phyloP scores from a whole-genome alignment of 495 filamentous ascomycete species.

The Xylaria castorea region DNA sequence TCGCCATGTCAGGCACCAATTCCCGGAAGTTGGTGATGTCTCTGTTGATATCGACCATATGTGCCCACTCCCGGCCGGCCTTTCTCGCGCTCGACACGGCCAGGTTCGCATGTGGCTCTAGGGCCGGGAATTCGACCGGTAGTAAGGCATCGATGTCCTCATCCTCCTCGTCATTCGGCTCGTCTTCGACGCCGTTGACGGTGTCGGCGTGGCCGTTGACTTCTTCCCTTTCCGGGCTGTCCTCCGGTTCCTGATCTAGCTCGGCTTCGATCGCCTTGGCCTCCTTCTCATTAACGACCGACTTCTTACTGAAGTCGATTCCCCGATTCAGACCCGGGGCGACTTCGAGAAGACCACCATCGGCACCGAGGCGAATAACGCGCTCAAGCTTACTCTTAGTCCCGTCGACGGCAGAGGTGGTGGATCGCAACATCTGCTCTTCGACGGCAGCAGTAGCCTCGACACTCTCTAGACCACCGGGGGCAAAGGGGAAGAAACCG shows the following conservation, averaged over 20 bases:
- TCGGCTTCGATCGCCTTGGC: slow-evolving; percentile 77
- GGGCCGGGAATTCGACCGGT: slow-evolving; percentile 89
- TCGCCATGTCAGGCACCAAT: slow-evolving; percentile 93
- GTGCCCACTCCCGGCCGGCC: slow-evolving; percentile 89
- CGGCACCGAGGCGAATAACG: slow-evolving; percentile 78
- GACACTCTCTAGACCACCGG: slow-evolving; percentile 89
- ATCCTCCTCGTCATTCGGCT: slow-evolving; percentile 57
- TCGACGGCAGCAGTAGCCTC: slow-evolving; percentile 79
- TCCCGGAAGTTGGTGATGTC: slow-evolving; percentile 91
- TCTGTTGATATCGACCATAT: slow-evolving; percentile 93
- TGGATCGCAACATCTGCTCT: slow-evolving; percentile 59
- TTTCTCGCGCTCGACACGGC: slow-evolving; percentile 72
- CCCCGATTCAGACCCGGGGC: slow-evolving; percentile 86
- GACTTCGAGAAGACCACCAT: slow-evolving; percentile 79
- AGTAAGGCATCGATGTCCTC: slow-evolving; percentile 92
- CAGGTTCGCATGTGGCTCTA: slow-evolving; percentile 84
- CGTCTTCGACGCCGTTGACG: slow-evolving; percentile 44
- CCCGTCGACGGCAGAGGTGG: slow-evolving; percentile 40
- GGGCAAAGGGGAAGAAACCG: slow-evolving; percentile 95
- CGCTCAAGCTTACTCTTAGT: slow-evolving; percentile 68
- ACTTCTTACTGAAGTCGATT: slow-evolving; percentile 71
- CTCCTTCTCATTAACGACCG: slow-evolving; percentile 57
- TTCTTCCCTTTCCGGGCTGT: slow-evolving; percentile 48
- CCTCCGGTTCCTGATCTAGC: slow-evolving; percentile 70
- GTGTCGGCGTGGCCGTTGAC: slow-evolving; percentile 49